phyloP scores from a whole-genome alignment of 2,329 filamentous ascomycete genomes.

The Cercospora nicotianae region DNA sequence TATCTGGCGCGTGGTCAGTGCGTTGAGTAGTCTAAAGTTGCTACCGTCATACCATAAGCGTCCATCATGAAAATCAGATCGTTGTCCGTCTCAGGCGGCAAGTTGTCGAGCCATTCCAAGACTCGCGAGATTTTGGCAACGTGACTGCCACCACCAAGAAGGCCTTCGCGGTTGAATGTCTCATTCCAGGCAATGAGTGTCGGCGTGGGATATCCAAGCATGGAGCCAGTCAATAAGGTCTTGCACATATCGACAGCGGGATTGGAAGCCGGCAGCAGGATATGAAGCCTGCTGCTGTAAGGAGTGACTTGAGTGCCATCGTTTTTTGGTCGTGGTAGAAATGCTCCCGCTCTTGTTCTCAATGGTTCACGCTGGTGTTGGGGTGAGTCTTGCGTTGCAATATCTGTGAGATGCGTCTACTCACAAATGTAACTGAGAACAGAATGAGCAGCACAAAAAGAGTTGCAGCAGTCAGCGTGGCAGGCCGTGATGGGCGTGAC shows the following conservation, averaged over 20 bases:
- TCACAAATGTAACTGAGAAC: slow-evolving; percentile 5
- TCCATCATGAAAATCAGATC: slow-evolving; percentile 33
- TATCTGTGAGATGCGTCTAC: not conserved
- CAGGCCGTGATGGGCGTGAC: slow-evolving; percentile 4
- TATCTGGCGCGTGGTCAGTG: slow-evolving; percentile 22
- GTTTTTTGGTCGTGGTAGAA: not conserved
- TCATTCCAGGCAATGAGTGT: slow-evolving; percentile 29
- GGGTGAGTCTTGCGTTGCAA: not conserved
- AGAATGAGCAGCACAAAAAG: slow-evolving; percentile 1
- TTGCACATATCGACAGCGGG: slow-evolving; percentile 26
- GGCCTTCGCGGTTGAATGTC: slow-evolving; percentile 16
- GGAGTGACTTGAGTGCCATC: not conserved
- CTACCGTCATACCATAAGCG: slow-evolving; percentile 25
- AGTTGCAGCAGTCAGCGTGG: not conserved
- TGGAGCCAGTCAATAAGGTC: slow-evolving; percentile 23
- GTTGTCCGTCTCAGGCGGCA: slow-evolving; percentile 24
- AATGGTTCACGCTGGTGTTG: not conserved
- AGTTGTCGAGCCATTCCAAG: slow-evolving; percentile 20
- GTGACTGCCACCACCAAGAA: slow-evolving; percentile 29
- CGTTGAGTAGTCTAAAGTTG: not conserved
- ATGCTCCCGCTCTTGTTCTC: not conserved
- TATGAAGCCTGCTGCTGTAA: slow-evolving; percentile 24
- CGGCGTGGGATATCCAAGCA: slow-evolving; percentile 26
- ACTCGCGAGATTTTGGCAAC: slow-evolving; percentile 28
- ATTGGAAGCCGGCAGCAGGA: slow-evolving; percentile 26